Evolutionary conservation across 2,329 filamentous ascomycete species (phyloP), one percentile per base, ranked within the genome.

Genomic region (Pezicula neosporulosa): DNA sequence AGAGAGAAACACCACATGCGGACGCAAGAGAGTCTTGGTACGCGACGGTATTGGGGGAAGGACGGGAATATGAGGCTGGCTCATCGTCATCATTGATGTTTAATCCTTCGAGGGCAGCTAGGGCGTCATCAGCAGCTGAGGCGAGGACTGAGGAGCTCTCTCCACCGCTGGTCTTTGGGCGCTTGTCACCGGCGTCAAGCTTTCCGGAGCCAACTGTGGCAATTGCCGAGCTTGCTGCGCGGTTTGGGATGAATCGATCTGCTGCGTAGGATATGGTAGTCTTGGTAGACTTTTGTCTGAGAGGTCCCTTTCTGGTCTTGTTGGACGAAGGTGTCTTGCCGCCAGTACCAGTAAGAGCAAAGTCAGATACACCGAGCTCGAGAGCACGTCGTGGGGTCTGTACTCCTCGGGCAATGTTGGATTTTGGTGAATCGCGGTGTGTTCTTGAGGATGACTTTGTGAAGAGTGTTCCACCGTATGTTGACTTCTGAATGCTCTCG

Each of bases 181-280:
- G 80, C 68, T 82, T 83, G 56, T 93, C 87, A 44, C 79, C 71
- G 41, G 77, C 63, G 57, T 94, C 89, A 42, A 93, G 82, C 81
- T 97, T 97, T 57, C 85, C 85, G 49, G 90, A 87, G 55, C 90
- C 90, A 53, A 81, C 81, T 61, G 91, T 91, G 65, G 86, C 79
- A 66, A 96, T 88, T 50, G 88, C 92, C 48, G 95, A 94, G 76
- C 92, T 96, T 58, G 92, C 89, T 46, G 81, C 82, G 30, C 94
- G 88, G 77, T 96, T 97, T 60, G 94, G 93, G 60, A 99, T 97
- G 77, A 97, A 99, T 48, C 94, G 86, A 70, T 99, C 94, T 37
- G 86, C 90, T 44, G 83, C 80, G 63, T 93, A 94, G 70, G 83
- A 86, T 52, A 92, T 70, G 1, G 88, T 90, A 13, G 89, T 93